Base-by-base conservation (phyloP, 768 basidiomycete species). In the Daedalea quercina region DNA sequence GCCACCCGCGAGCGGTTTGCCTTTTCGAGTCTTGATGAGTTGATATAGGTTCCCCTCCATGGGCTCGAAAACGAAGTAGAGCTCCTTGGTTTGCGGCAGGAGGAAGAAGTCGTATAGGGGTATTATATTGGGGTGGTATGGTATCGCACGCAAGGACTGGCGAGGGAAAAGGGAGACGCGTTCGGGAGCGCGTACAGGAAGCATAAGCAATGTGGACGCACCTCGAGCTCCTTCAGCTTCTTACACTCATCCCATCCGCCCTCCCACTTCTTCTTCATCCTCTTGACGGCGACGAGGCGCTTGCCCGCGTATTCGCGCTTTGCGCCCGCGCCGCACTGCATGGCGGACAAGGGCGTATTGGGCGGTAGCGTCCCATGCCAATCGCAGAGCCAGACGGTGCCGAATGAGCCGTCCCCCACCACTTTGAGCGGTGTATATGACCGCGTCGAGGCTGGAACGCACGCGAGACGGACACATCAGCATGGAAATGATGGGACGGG, bases 1-100 rank as follows among this genome's bases (percentile, higher is more conserved):
- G 58, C 96, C 96, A 43, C 92, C 91, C n/a, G 96, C 95, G 55
- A 99, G 83, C 6, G 93, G 84, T 56, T 94, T 85, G 54, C 94
- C 94, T 71, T 91, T 92, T 56, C 96, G 86, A 44, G 94, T 84
- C 73, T 95, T 97, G 71, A 97, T 95, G 73, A 99, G 89, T 68
- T 99, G 96, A 72, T 95, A 99, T 45, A 99, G 82, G 71, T 99
- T 98, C 64, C 96, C 96, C 70, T 99, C 96, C 96, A 99, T 98
- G 64, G 94, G 94, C 72, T 99, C 96, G 70, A 99, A 99, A 44
- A 98, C 95, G 65, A 98, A 98, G 70, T 98, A 96, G 62, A 99
- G 90, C 70, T 99, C 94, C 69, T 91, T 92, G 55, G 91, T 81
- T 60, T 85, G 81, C 3, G 96, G 96, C n/a, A 94, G 83, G 60